These are phyloP conservation scores for Anacardium occidentale DNA, from an alignment of 345 rosid species.

Conservation along the genomic window DNA sequence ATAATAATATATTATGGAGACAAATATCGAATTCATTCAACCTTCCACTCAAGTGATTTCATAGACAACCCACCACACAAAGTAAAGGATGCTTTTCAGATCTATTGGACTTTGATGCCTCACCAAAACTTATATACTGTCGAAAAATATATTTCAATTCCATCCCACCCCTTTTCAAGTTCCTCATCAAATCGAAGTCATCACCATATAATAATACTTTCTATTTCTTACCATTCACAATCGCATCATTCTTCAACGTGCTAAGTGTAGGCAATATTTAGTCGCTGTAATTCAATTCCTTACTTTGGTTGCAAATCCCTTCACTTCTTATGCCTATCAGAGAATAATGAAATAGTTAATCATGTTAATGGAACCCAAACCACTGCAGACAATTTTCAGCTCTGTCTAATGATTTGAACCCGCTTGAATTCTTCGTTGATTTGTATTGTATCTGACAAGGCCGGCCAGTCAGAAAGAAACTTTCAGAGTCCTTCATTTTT, in stretches of 20 bases:
- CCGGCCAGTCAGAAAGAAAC: background rate
- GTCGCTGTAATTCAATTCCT: no score
- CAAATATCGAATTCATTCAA: constrained; percentile 7
- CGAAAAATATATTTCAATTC: background rate
- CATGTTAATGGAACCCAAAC: no score
- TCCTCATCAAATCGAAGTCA: background rate
- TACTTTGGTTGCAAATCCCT: background rate
- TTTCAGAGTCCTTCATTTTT: no score
- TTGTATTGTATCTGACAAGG: no score
- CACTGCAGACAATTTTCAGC: no score
- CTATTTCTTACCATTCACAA: no score
- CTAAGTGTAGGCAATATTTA: no score
- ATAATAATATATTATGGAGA: constrained; percentile 9
- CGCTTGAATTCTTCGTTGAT: background rate
- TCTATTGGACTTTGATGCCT: constrained; percentile 2
- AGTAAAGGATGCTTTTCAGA: constrained; percentile 22
- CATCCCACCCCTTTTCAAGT: background rate
- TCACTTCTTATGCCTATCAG: no score
- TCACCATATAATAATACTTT: background rate
- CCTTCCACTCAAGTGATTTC: constrained; percentile 13
- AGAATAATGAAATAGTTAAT: no score
- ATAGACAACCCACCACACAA: constrained; percentile 16
- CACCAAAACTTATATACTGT: background rate
- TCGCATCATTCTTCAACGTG: no score
- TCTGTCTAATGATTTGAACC: background rate